phyloP scores from a whole-genome alignment of 208 protist genomes.

The Leishmania martiniquensis region DNA sequence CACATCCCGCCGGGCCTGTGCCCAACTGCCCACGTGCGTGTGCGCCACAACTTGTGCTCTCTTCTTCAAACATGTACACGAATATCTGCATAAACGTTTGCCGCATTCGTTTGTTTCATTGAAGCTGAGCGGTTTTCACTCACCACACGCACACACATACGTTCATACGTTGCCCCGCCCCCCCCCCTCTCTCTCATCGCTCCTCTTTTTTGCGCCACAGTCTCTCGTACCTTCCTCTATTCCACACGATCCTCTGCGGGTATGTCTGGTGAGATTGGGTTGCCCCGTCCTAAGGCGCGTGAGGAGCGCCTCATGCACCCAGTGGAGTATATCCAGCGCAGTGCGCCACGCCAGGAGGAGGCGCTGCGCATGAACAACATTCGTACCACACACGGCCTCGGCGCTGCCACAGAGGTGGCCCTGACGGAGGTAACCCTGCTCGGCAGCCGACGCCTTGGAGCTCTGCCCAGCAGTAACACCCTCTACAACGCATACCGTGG shows the following conservation, averaged over 20 bases:
- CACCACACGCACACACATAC: neutral
- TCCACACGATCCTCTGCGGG: neutral
- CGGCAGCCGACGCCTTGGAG: constrained; percentile 66
- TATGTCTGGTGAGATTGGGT: constrained; percentile 53
- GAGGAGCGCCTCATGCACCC: constrained; percentile 84
- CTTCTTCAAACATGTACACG: too few species aligned
- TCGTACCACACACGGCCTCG: constrained; percentile 78
- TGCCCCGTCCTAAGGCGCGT: constrained; percentile 42
- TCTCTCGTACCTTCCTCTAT: neutral
- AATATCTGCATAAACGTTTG: neutral
- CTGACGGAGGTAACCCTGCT: constrained; percentile 81
- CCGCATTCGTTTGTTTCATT: neutral
- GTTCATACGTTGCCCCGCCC: neutral
- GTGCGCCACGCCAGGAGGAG: constrained; percentile 66
- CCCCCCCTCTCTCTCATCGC: too few species aligned
- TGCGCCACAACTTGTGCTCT: too few species aligned
- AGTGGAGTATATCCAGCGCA: constrained; percentile 86
- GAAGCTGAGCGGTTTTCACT: neutral
- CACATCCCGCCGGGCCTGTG: too few species aligned
- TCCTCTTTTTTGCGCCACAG: neutral
- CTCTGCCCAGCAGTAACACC: constrained; percentile 69
- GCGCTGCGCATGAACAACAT: constrained; percentile 84
- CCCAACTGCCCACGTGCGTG: neutral
- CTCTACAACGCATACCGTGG: constrained; percentile 88
- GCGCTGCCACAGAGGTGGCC: constrained; percentile 69